Base-by-base conservation (phyloP, 2,329 filamentous ascomycete species). In the Pseudovirgaria hyperparasitica region DNA sequence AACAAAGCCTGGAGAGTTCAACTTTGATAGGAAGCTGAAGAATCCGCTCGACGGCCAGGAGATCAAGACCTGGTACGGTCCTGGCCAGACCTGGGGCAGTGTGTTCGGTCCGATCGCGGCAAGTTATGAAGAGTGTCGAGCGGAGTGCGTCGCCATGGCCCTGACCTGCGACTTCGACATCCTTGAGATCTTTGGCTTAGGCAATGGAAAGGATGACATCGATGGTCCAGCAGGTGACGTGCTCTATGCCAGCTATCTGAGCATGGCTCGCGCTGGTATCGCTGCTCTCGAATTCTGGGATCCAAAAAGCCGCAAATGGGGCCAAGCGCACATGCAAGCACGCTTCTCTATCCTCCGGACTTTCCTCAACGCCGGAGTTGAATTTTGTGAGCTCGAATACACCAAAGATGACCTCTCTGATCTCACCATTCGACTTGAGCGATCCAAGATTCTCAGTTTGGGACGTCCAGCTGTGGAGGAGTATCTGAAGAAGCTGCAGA, bases 251-350 rank as follows among this genome's bases (percentile, higher is more conserved):
- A 76, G 80, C 3, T 98, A 96, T 52, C 70, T 98, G 7, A 75
- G 76, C 40, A 96, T 98, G 87, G 90, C 90, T 9, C 74, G 86
- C 19, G 84, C 85, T n/a, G 90, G 90, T 34, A 65, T 98, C 23
- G 72, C 76, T 5, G 80, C 86, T 2, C 67, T 96, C 13, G 87
- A 96, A 51, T 84, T 90, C 65, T 96, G 85, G 85, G 85, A 94
- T 45, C 85, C 85, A 5, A 86, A 86, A 60, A 76, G 70, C 42
- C 67, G 75, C 39, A 93, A 92, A 60, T 93, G 86, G 86, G 86
- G 86, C 6, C 86, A 93, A 55, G 71, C 80, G 37, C 85, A 93
- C 50, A 92, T 84, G 57, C 84, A 92, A 56, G 86, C 85, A 13
- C 79, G 86, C 8, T 94, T 85, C 58, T 82, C 78, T 27, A 93